Evolutionary conservation across 164 flowering plant species (phyloP).

Genomic region (Brasenia schreberi): DNA sequence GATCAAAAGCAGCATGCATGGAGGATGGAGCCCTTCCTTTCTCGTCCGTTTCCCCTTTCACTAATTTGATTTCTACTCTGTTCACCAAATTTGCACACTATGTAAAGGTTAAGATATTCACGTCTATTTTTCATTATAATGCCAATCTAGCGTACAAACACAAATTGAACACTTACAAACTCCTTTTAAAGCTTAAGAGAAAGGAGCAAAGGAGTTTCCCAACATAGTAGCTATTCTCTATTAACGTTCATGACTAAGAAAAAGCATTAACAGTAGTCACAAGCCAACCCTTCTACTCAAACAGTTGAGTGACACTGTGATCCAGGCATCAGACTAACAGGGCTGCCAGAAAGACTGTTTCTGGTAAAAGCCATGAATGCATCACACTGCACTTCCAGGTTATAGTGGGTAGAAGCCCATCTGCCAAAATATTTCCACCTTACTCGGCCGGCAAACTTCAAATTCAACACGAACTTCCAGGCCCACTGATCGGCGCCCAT

Average conservation of each 20-base stretch:
- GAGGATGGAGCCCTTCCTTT: background rate
- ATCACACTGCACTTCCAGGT: conserved; percentile 35
- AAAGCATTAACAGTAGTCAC: background rate
- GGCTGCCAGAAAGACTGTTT: background rate
- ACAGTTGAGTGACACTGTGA: background rate
- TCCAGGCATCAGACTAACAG: background rate
- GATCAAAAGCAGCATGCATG: background rate
- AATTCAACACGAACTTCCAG: conserved; percentile 26
- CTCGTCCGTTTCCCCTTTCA: background rate
- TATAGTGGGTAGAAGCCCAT: conserved; percentile 49
- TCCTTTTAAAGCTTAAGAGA: background rate
- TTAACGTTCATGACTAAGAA: background rate
- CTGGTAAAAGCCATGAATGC: conserved; percentile 6
- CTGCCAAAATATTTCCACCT: conserved; percentile 51
- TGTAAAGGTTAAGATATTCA: background rate
- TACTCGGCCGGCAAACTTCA: conserved; percentile 39
- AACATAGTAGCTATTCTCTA: background rate
- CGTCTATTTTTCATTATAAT: no score
- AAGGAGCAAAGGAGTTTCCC: background rate
- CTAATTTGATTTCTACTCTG: no score
- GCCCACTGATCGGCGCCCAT: conserved; percentile 35
- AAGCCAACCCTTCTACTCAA: background rate
- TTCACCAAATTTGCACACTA: no score
- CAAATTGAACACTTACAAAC: background rate
- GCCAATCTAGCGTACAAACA: background rate